Conservation (phyloP, 768 basidiomycete species). For the Russula foetens region DNA sequence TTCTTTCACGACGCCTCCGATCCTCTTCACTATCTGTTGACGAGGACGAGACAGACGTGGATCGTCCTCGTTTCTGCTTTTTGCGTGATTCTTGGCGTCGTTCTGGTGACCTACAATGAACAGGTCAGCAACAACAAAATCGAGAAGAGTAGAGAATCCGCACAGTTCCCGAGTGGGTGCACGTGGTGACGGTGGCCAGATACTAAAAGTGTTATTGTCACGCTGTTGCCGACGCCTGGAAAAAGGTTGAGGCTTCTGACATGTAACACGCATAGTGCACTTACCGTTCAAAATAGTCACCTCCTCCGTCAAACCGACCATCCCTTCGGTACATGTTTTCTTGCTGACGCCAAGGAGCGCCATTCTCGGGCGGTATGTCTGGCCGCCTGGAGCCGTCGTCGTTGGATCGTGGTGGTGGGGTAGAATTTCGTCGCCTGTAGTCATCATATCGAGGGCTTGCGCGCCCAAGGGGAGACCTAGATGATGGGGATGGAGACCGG, state of each 20-base stretch:
- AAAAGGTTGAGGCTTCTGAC: conserved; percentile 1
- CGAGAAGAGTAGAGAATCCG: conserved; percentile 22
- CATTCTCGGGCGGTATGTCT: conserved; percentile 20
- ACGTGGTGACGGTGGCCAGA: conserved; percentile 85
- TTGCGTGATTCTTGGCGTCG: conserved; percentile 42
- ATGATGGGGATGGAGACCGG: conserved; percentile 14
- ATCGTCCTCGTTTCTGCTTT: conserved; percentile 45
- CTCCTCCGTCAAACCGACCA: conserved; percentile 32
- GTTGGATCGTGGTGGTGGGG: conserved; percentile 27
- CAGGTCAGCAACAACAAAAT: background rate
- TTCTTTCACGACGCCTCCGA: conserved; percentile 46
- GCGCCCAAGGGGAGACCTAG: conserved; percentile 7
- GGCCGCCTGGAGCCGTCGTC: conserved; percentile 2
- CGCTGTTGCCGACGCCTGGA: conserved; percentile 65
- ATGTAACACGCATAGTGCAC: conserved; percentile 20
- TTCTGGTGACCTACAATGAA: conserved; percentile 42
- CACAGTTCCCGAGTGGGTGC: conserved; percentile 51
- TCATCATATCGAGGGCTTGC: conserved; percentile 53
- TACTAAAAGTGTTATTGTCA: conserved; percentile 42
- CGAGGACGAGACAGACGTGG: conserved; percentile 35
- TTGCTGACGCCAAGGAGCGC: conserved; percentile 38
- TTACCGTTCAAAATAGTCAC: conserved; percentile 66
- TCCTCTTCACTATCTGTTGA: conserved; percentile 46
- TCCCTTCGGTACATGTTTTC: conserved; percentile 40
- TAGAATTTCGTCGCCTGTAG: conserved; percentile 35